A percentile compares a stretch with the other conserved stretches of the same genome.
These are phyloP conservation scores for Erodium texanum DNA, from an alignment of 441 rosid species.

Conservation along the genomic window DNA sequence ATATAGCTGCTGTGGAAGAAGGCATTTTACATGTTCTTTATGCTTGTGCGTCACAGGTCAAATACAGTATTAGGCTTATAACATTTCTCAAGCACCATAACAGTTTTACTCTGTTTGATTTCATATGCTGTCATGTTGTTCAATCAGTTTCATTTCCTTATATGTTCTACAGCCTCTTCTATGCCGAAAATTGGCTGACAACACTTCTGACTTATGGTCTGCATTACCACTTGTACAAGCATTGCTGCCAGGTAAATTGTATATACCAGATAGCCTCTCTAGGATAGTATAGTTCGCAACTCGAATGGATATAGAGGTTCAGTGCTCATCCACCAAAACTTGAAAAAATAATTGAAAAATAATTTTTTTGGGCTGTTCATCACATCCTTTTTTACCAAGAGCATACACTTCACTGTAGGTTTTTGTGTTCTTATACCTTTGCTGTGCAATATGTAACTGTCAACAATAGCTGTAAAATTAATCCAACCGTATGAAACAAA, in stretches of 20 bases:
- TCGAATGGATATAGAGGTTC: conserved; percentile 15
- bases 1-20: conserved; percentile 70
- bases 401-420: not conserved
- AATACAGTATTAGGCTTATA: conserved; percentile 29
- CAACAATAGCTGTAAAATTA: not conserved
- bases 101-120: conserved; percentile 15
- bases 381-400: not conserved
- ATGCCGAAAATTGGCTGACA: conserved; percentile 59
- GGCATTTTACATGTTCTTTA: conserved; percentile 77
- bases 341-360: not conserved
- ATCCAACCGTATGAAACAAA: not conserved
- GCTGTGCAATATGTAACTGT: not conserved
- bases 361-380: not conserved
- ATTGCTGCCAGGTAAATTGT: conserved; percentile 60
- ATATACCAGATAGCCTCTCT: conserved; percentile 11
- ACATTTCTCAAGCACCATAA: conserved; percentile 9
- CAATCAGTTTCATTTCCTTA: conserved; percentile 22
- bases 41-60: conserved; percentile 91
- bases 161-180: conserved; percentile 46
- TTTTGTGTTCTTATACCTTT: not conserved
- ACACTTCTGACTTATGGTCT: conserved; percentile 55
- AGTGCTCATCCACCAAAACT: conserved; percentile 5
- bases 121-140: conserved; percentile 15
- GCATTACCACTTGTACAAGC: conserved; percentile 79
- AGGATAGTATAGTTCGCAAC: conserved; percentile 8